Base-by-base conservation (phyloP, 345 rosid species). In the Acer saccharum region DNA sequence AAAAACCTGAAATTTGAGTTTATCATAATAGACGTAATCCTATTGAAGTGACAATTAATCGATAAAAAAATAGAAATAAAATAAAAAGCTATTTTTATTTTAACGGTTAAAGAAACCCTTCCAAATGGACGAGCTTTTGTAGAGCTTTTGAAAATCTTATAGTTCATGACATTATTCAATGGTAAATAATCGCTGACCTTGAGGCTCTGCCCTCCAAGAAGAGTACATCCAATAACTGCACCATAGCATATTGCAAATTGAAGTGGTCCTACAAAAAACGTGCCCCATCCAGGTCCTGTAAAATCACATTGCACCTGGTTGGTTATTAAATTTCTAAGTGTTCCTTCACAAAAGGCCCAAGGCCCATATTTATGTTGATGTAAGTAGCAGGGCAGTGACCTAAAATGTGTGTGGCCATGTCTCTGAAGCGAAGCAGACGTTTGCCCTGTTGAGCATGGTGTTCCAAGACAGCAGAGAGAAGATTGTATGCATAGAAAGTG, bases 231-330 rank as follows among this genome's bases (percentile, higher is more conserved):
- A 69, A 85, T 86, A 1, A 87, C 93, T 13, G 90, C 84, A 62
- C 89, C 91, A 79, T 85, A 88, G 82, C 91, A 90, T 63, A 88
- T 80, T 2, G 82, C 77, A 43, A 90, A 75, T 54, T 90, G 91
- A 48, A 90, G 85, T 46, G 90, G 90, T 25, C 89, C 93, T 6
- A 90, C 90, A 35, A 85, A 69, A 61, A 71, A 88, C 14, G 80
- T 88, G 43, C 89, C 86, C 93, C 93, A 88, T 62, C 79, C 76
- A 1, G 89, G 90, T 61, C 93, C 93, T 90, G 82, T 41, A 18
- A 77, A 27, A 10, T 70, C 35, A 29, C 32, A 46, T 17, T 10
- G 50, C 50, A 46, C 50, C 9, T 43, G 46, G 46, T 43, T 43
- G 46, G 46, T 43, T 43, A 43, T 43, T 43, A 0, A 35, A 35